Conservation (phyloP, 1,284 basidiomycete genomes). For the Kalmanozyma brasiliensis region DNA sequence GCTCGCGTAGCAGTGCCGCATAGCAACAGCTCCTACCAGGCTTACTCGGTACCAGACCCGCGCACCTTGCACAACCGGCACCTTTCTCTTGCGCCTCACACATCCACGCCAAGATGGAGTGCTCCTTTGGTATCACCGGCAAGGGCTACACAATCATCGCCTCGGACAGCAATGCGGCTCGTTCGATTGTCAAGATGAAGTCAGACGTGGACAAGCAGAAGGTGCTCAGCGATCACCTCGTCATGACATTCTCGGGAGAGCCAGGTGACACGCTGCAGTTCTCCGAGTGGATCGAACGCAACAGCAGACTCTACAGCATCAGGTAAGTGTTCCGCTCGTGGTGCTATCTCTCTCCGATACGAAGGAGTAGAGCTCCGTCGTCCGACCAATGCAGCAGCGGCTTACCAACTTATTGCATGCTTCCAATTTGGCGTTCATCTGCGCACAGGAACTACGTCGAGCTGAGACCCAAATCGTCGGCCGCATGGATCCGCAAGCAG, state of each 20-base stretch:
- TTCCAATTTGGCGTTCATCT: too few relatives aligned
- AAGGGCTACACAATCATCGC: constrained; percentile 71
- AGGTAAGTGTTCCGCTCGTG: constrained; percentile 74
- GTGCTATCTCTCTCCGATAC: too few relatives aligned
- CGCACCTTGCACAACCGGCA: neutral
- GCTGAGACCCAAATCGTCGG: constrained; percentile 87
- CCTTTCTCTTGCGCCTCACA: neutral
- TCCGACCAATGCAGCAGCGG: too few relatives aligned
- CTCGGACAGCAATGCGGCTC: constrained; percentile 86
- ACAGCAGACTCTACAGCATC: constrained; percentile 94
- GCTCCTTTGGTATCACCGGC: constrained; percentile 71
- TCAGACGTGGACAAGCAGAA: constrained; percentile 97
- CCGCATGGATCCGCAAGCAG: constrained; percentile 90
- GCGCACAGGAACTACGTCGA: constrained; percentile 74
- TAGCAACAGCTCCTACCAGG: neutral
- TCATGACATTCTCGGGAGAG: constrained; percentile 95
- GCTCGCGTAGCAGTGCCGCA: neutral
- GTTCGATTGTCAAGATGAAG: constrained; percentile 98
- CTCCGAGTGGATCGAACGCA: constrained; percentile 94
- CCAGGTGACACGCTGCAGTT: constrained; percentile 95
- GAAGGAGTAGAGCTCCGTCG: too few relatives aligned
- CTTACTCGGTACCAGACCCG: too few relatives aligned
- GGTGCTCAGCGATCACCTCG: constrained; percentile 85
- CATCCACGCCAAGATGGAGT: constrained; percentile 66
- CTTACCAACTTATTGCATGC: too few relatives aligned